phyloP scores from a whole-genome alignment of 2,329 filamentous ascomycete species.

The Fragosphaeria purpurea region DNA sequence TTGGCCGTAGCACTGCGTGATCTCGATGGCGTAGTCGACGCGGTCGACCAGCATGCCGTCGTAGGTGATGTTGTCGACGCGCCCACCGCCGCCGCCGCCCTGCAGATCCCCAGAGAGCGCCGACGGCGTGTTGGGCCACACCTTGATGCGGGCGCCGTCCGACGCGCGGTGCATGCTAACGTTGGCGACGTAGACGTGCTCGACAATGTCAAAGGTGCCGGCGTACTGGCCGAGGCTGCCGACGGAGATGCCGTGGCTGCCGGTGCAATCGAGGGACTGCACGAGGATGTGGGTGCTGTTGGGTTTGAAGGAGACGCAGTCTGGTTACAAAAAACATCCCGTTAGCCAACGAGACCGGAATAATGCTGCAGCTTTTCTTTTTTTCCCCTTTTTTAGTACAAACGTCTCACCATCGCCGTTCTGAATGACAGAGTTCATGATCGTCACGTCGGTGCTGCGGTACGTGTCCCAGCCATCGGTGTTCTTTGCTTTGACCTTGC shows the following conservation, averaged over 20 bases:
- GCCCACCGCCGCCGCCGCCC: slow-evolving; percentile 49
- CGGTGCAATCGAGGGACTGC: slow-evolving; percentile 50
- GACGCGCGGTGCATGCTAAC: slow-evolving; percentile 19
- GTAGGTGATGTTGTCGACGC: slow-evolving; percentile 52
- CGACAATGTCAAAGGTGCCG: slow-evolving; percentile 46
- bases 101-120: slow-evolving; percentile 37
- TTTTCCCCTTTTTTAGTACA: too few relatives aligned
- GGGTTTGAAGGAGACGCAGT: slow-evolving; percentile 56
- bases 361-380: too few relatives aligned
- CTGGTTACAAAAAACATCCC: slow-evolving; percentile 11
- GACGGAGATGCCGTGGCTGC: slow-evolving; percentile 52
- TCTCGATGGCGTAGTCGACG: slow-evolving; percentile 53
- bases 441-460: slow-evolving; percentile 48
- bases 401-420: slow-evolving; percentile 46
- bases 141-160: slow-evolving; percentile 55
- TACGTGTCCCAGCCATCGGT: slow-evolving; percentile 55
- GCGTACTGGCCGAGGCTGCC: slow-evolving; percentile 51
- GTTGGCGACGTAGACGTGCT: slow-evolving; percentile 45
- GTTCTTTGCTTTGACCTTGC: slow-evolving; percentile 48
- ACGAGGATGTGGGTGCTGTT: slow-evolving; percentile 50
- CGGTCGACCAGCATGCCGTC: slow-evolving; percentile 46
- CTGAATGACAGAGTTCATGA: slow-evolving; percentile 53
- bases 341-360: too few relatives aligned
- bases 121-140: slow-evolving; percentile 29
- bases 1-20: slow-evolving; percentile 36